Evolutionary conservation across 306 rosid genomes (phyloP).

Genomic region (Cajanus cajan): DNA sequence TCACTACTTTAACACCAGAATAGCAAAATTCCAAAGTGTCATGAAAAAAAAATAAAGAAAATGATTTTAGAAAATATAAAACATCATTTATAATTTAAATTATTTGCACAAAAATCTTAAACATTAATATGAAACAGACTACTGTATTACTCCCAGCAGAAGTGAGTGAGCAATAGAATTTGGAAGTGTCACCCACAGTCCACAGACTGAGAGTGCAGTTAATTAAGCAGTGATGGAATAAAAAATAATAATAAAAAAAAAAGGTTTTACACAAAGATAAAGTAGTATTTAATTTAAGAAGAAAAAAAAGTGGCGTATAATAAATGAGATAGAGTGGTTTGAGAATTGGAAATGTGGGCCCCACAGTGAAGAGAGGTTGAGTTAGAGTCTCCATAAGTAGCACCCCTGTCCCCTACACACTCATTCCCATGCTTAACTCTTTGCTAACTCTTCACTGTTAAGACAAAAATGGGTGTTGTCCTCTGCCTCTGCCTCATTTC

Average conservation of each 20-base stretch:
- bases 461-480: constrained; percentile 37
- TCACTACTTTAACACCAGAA: neutral
- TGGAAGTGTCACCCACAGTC: neutral
- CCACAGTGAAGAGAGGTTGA: neutral
- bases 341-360: constrained; percentile 33
- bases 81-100: too few species aligned
- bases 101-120: too few species aligned
- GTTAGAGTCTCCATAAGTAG: constrained; percentile 62
- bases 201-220: neutral
- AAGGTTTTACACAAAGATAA: too few species aligned
- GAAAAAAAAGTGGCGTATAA: neutral
- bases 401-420: neutral
- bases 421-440: constrained; percentile 13
- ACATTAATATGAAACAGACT: too few species aligned
- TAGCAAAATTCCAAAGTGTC: neutral
- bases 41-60: neutral
- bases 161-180: neutral
- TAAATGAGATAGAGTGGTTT: neutral
- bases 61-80: too few species aligned
- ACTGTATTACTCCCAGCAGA: too few species aligned
- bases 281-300: neutral
- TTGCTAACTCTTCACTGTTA: neutral
- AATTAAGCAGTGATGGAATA: too few species aligned
- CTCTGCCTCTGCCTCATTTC: constrained; percentile 46
- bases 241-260: too few species aligned